Percentiles rank a stretch among this genome's conserved stretches.
These are phyloP conservation scores for Ceratopteris richardii DNA, from an alignment of 75 land plant species.

Conservation along the genomic window DNA sequence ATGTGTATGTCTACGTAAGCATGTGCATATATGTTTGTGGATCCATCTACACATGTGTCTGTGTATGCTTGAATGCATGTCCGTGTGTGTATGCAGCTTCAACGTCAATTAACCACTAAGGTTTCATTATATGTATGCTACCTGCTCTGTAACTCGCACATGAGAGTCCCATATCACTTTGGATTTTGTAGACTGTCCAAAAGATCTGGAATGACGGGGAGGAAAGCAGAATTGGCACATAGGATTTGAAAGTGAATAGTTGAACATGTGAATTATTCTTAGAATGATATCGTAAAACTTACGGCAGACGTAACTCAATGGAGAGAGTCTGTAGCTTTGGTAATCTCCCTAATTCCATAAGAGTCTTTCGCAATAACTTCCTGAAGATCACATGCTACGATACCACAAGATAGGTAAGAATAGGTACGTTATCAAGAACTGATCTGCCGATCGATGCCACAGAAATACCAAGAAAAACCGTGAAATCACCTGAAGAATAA, in stretches of 20 bases:
- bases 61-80: neutral
- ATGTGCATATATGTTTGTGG: too few species aligned
- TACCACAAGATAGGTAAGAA: neutral
- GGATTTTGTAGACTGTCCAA: constrained; percentile 31
- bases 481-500: constrained; percentile 24
- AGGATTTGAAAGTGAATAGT: neutral
- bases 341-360: constrained; percentile 25
- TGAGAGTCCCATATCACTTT: constrained; percentile 31
- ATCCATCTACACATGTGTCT: too few species aligned
- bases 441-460: too few species aligned
- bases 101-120: too few species aligned
- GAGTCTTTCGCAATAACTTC: constrained; percentile 15
- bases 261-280: neutral
- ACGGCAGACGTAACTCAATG: constrained; percentile 33
- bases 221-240: neutral
- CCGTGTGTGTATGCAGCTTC: too few species aligned
- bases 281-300: constrained; percentile 5
- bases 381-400: constrained; percentile 20
- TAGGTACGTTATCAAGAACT: too few species aligned
- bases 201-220: constrained; percentile 5
- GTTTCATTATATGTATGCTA: neutral
- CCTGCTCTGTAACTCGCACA: constrained; percentile 31
- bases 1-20: too few species aligned
- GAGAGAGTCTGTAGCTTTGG: constrained; percentile 31
- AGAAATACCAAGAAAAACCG: neutral